Conservation (phyloP, 371 early-diverging fungal species). For the Syncephalastrum monosporum region DNA sequence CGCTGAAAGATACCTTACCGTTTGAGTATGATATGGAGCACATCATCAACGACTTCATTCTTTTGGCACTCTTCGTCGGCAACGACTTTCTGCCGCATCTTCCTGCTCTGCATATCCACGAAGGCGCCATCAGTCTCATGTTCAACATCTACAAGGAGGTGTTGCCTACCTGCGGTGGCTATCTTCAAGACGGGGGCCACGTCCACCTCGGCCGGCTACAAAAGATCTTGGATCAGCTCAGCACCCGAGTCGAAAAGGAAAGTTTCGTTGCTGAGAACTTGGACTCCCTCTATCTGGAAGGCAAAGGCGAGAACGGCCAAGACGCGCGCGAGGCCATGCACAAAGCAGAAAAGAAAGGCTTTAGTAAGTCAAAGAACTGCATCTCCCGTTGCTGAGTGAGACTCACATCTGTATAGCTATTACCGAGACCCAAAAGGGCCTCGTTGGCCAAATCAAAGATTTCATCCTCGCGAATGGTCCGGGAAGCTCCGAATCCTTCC, state of each 20-base stretch:
- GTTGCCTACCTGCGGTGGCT: constrained; percentile 72
- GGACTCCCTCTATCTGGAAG: constrained; percentile 60
- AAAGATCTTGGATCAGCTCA: constrained; percentile 60
- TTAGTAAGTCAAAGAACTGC: constrained; percentile 4
- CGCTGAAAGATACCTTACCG: constrained; percentile 44
- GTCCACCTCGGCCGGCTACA: constrained; percentile 68
- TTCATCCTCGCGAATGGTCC: constrained; percentile 44
- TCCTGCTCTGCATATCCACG: constrained; percentile 93
- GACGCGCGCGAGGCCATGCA: constrained; percentile 41
- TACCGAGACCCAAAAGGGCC: constrained; percentile 54
- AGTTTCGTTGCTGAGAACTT: constrained; percentile 63
- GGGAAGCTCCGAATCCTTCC: constrained; percentile 27
- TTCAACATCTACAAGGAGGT: constrained; percentile 83
- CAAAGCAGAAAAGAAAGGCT: constrained; percentile 42
- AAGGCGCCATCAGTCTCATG: constrained; percentile 87
- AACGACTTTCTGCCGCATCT: constrained; percentile 98
- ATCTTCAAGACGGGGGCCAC: constrained; percentile 82
- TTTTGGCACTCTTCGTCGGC: constrained; percentile 94
- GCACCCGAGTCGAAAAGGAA: constrained; percentile 62
- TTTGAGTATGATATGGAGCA: constrained; percentile 85
- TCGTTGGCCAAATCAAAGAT: constrained; percentile 56
- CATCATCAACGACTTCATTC: constrained; percentile 96
- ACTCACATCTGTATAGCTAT: constrained; percentile 38
- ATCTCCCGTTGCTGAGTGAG: background rate
- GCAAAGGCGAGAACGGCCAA: constrained; percentile 50